Percentiles rank a stretch among this genome's conserved stretches.
phyloP scores from a whole-genome alignment of 345 rosid genomes.

The Camelina laxa region DNA sequence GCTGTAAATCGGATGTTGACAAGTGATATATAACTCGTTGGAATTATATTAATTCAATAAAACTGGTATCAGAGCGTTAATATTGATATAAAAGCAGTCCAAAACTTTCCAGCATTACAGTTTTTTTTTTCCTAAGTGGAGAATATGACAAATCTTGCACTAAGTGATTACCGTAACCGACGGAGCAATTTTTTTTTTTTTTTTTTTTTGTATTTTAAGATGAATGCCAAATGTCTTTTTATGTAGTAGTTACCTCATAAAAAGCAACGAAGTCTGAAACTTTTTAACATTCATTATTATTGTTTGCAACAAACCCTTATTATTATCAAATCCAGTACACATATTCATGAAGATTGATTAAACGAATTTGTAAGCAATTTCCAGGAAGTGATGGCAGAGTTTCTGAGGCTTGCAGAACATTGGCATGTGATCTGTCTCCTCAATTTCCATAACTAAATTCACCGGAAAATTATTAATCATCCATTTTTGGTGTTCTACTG shows the following conservation, averaged over 20 bases:
- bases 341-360: background rate
- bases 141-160: too few relatives aligned
- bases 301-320: slow-evolving; percentile 12
- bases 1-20: background rate
- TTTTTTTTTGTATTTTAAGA: too few relatives aligned
- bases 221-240: too few relatives aligned
- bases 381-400: slow-evolving; percentile 30
- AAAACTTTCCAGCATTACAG: too few relatives aligned
- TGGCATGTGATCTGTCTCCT: slow-evolving; percentile 53
- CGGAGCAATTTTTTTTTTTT: too few relatives aligned
- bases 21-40: background rate
- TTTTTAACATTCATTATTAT: background rate
- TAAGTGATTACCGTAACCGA: too few relatives aligned
- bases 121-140: too few relatives aligned
- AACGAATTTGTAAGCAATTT: slow-evolving; percentile 25
- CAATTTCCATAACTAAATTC: slow-evolving; percentile 46
- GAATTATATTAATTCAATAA: too few relatives aligned
- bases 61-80: too few relatives aligned
- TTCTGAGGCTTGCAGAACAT: slow-evolving; percentile 51
- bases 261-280: background rate
- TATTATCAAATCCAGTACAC: slow-evolving; percentile 1
- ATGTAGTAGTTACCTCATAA: too few relatives aligned
- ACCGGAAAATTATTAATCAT: slow-evolving; percentile 44
- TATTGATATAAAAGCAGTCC: too few relatives aligned
- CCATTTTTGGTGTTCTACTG: slow-evolving; percentile 46